Conservation (phyloP, 768 basidiomycete species). For the Lentinula lateritia region DNA sequence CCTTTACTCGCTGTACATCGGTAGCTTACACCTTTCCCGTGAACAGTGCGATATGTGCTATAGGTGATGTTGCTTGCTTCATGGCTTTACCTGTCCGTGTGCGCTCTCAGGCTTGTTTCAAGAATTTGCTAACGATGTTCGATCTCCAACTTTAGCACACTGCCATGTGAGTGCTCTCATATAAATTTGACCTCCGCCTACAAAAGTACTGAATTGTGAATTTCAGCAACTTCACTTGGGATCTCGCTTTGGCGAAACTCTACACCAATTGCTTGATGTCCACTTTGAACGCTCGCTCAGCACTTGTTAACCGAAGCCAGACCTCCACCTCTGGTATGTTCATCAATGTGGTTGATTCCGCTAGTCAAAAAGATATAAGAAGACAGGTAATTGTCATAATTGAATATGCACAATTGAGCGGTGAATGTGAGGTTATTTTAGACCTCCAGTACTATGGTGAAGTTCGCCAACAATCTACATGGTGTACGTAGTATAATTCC, state of each 20-base stretch:
- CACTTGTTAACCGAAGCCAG: background rate
- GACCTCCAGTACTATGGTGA: background rate
- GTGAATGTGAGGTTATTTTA: background rate
- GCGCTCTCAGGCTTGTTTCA: background rate
- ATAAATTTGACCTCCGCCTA: background rate
- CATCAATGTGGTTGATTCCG: background rate
- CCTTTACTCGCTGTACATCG: background rate
- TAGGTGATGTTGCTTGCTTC: slow-evolving; percentile 38
- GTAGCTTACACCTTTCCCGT: background rate
- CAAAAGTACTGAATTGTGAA: background rate
- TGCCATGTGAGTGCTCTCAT: slow-evolving; percentile 28
- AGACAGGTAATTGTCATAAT: background rate
- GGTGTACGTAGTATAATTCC: background rate
- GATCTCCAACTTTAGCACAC: slow-evolving; percentile 26
- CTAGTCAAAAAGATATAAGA: background rate
- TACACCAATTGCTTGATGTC: slow-evolving; percentile 45
- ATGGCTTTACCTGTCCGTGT: slow-evolving; percentile 29
- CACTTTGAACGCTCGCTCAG: slow-evolving; percentile 39
- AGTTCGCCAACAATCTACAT: background rate
- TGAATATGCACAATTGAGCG: background rate
- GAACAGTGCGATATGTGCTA: slow-evolving; percentile 31
- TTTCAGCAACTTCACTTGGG: slow-evolving; percentile 43
- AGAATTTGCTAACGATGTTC: background rate
- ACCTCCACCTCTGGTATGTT: background rate
- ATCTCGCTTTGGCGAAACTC: slow-evolving; percentile 40